phyloP scores from a whole-genome alignment of 2,329 filamentous ascomycete species.

The Dendryphion nanum region DNA sequence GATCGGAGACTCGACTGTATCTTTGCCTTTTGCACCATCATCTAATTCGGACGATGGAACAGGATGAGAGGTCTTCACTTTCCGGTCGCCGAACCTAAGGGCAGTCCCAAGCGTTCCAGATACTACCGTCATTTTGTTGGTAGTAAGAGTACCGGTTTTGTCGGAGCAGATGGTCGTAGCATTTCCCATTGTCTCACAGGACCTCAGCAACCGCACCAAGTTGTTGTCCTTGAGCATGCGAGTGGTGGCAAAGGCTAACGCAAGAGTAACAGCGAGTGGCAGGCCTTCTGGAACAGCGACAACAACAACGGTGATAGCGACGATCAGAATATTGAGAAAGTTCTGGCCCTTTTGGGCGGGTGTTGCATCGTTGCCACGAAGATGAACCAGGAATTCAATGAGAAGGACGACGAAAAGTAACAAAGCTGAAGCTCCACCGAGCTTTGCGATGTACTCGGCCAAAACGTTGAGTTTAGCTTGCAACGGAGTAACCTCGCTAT shows the following conservation, averaged over 20 bases:
- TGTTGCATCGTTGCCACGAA: conserved; percentile 54
- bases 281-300: conserved; percentile 69
- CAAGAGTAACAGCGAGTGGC: conserved; percentile 66
- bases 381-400: conserved; percentile 75
- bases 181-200: conserved; percentile 71
- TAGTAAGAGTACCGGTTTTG: conserved; percentile 43
- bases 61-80: conserved; percentile 22
- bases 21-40: conserved; percentile 32
- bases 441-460: conserved; percentile 77
- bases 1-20: conserved; percentile 31
- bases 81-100: conserved; percentile 54
- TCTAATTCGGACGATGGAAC: conserved; percentile 15
- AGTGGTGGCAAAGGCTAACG: conserved; percentile 66
- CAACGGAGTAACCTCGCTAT: conserved; percentile 73
- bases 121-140: conserved; percentile 60
- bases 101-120: conserved; percentile 65
- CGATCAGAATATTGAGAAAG: conserved; percentile 63
- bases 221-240: conserved; percentile 70
- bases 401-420: conserved; percentile 81
- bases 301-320: conserved; percentile 65
- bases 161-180: conserved; percentile 76
- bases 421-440: conserved; percentile 73
- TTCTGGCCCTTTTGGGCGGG: conserved; percentile 74
- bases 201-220: conserved; percentile 64
- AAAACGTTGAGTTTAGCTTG: conserved; percentile 75